Evolutionary conservation across 2,329 filamentous ascomycete species (phyloP).

Genomic region (Claviceps purpurea): DNA sequence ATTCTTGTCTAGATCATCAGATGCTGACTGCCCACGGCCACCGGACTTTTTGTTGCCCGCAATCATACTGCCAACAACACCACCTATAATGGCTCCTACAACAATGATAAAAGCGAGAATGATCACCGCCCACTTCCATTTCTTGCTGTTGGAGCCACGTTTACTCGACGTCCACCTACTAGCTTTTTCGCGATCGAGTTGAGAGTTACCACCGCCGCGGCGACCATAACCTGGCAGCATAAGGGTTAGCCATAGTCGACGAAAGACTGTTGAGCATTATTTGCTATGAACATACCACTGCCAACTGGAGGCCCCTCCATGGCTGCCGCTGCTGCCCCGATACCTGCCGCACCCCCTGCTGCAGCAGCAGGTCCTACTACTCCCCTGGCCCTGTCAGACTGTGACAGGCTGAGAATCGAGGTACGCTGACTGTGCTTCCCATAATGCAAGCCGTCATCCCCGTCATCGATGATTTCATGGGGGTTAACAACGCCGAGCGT

Average conservation of each 20-base stretch:
- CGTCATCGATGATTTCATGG: constrained; percentile 71
- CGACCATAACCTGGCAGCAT: neutral
- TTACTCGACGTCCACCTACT: constrained; percentile 17
- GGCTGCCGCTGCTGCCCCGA: constrained; percentile 19
- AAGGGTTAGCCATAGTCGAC: neutral
- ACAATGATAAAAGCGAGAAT: constrained; percentile 50
- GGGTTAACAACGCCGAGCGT: constrained; percentile 55
- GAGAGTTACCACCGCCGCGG: constrained; percentile 1
- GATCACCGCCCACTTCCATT: constrained; percentile 57
- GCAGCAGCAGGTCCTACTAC: constrained; percentile 27
- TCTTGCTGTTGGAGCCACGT: constrained; percentile 44
- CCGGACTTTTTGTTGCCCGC: constrained; percentile 33
- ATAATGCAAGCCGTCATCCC: constrained; percentile 66
- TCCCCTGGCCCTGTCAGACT: constrained; percentile 21
- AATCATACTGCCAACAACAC: constrained; percentile 60
- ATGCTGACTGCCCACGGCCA: constrained; percentile 31
- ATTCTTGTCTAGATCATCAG: constrained; percentile 46
- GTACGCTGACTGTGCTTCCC: constrained; percentile 30
- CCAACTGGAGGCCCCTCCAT: constrained; percentile 15
- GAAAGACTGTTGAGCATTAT: neutral
- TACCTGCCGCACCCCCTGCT: constrained; percentile 31
- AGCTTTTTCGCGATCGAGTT: constrained; percentile 9
- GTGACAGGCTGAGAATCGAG: constrained; percentile 46
- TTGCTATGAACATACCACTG: constrained; percentile 10
- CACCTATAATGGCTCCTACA: constrained; percentile 58